Percentiles rank a stretch among this genome's conserved stretches.
phyloP scores from a whole-genome alignment of 2,329 filamentous ascomycete species.

The Myrmaecium sp. region DNA sequence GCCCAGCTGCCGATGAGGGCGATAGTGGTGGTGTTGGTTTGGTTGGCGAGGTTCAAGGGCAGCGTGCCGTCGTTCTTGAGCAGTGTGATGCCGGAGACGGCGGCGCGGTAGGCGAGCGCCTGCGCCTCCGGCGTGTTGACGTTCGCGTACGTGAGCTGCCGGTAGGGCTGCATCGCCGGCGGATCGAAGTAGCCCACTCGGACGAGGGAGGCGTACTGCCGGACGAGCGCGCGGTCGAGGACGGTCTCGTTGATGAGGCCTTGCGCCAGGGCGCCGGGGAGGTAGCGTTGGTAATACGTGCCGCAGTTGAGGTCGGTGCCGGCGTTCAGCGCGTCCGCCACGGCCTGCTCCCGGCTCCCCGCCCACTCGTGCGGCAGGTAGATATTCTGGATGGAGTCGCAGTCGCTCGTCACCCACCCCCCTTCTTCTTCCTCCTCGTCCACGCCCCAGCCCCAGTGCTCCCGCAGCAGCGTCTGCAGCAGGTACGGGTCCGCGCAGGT shows the following conservation, averaged over 20 bases:
- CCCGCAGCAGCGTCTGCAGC: constrained; percentile 43
- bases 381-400: constrained; percentile 44
- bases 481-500: constrained; percentile 47
- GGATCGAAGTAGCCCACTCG: constrained; percentile 42
- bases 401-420: constrained; percentile 51
- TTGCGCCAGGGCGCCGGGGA: constrained; percentile 26
- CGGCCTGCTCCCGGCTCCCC: constrained; percentile 27
- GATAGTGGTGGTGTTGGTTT: constrained; percentile 23
- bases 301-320: constrained; percentile 39
- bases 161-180: constrained; percentile 27
- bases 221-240: constrained; percentile 32
- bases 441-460: constrained; percentile 47
- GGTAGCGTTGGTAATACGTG: constrained; percentile 28
- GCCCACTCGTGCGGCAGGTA: constrained; percentile 31
- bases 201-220: constrained; percentile 38
- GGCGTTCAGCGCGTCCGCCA: constrained; percentile 31
- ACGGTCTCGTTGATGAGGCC: constrained; percentile 27
- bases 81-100: constrained; percentile 29
- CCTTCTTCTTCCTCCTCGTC: too few relatives aligned
- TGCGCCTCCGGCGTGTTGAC: constrained; percentile 38
- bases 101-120: constrained; percentile 38
- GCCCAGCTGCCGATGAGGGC: constrained; percentile 43
- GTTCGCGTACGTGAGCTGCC: constrained; percentile 35
- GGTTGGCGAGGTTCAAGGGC: constrained; percentile 23
- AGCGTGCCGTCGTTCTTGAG: constrained; percentile 36